phyloP scores from a whole-genome alignment of 2,329 filamentous ascomycete genomes.

The Monilinia laxa region DNA sequence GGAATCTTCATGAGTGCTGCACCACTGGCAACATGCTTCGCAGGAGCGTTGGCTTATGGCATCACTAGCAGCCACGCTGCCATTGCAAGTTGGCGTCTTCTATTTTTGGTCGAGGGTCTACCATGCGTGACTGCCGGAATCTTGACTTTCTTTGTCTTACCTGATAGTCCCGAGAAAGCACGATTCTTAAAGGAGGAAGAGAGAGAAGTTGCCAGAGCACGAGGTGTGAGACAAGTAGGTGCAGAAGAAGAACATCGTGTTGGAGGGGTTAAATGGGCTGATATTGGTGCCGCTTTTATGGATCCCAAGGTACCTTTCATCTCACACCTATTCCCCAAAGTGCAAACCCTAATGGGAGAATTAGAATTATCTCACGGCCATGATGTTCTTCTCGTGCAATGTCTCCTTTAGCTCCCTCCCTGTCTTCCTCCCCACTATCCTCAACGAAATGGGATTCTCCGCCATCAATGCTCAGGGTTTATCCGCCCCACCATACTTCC shows the following conservation, averaged over 20 bases:
- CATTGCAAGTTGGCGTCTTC: conserved; percentile 61
- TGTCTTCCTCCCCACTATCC: conserved; percentile 63
- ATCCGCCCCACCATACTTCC: conserved; percentile 68
- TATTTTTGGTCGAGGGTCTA: conserved; percentile 65
- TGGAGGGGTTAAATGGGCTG: conserved; percentile 46
- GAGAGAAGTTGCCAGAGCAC: conserved; percentile 52
- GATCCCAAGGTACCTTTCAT: conserved; percentile 44
- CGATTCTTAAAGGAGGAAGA: conserved; percentile 49
- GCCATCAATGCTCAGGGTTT: conserved; percentile 68
- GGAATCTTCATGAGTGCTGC: conserved; percentile 67
- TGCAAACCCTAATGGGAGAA: neutral
- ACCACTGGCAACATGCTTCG: conserved; percentile 67
- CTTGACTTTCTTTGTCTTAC: conserved; percentile 55
- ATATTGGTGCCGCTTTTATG: conserved; percentile 49
- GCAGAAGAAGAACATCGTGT: conserved; percentile 50
- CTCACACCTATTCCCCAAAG: neutral
- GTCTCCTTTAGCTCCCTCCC: conserved; percentile 66
- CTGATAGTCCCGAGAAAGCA: conserved; percentile 53
- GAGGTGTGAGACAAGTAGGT: conserved; percentile 54
- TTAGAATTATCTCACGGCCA: conserved; percentile 35
- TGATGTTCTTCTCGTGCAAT: conserved; percentile 61
- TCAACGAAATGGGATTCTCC: conserved; percentile 66
- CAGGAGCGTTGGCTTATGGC: conserved; percentile 65
- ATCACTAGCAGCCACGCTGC: conserved; percentile 60
- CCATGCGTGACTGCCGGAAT: conserved; percentile 56